Conservation (phyloP, 148 eudicot genomes). For the Vaccinium myrtillus region DNA sequence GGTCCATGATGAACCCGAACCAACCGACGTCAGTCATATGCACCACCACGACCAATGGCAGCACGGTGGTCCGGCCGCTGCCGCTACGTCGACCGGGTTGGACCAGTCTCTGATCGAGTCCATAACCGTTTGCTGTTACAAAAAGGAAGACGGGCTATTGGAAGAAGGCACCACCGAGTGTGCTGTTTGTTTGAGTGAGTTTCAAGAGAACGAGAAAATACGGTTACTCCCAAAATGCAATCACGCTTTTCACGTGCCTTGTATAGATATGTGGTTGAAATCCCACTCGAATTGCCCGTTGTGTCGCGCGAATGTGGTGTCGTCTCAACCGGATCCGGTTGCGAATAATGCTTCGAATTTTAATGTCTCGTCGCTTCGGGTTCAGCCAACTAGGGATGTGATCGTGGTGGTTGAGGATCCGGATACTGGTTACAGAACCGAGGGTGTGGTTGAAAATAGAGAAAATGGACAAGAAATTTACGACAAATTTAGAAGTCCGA, state of each 20-base stretch:
- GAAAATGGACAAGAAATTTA: conserved; percentile 6
- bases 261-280: conserved; percentile 73
- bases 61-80: background rate
- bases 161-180: conserved; percentile 50
- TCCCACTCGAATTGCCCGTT: conserved; percentile 71
- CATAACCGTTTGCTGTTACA: conserved; percentile 55
- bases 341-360: conserved; percentile 13
- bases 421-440: background rate
- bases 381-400: conserved; percentile 22
- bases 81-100: conserved; percentile 25
- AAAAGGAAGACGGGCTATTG: conserved; percentile 43
- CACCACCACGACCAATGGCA: conserved; percentile 28
- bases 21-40: background rate
- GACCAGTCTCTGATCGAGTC: conserved; percentile 54
- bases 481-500: conserved; percentile 21
- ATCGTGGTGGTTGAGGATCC: conserved; percentile 27
- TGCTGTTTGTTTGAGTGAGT: conserved; percentile 65
- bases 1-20: background rate
- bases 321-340: background rate
- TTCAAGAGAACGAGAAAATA: conserved; percentile 55
- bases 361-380: conserved; percentile 18
- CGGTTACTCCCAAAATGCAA: conserved; percentile 69
- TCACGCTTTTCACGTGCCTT: conserved; percentile 71
- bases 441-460: background rate
- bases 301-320: conserved; percentile 45